Evolutionary conservation across 176 grass and related monocot genomes (phyloP), one percentile per base, ranked within the genome.

Genomic region (Hsuehochloa calcarea): DNA sequence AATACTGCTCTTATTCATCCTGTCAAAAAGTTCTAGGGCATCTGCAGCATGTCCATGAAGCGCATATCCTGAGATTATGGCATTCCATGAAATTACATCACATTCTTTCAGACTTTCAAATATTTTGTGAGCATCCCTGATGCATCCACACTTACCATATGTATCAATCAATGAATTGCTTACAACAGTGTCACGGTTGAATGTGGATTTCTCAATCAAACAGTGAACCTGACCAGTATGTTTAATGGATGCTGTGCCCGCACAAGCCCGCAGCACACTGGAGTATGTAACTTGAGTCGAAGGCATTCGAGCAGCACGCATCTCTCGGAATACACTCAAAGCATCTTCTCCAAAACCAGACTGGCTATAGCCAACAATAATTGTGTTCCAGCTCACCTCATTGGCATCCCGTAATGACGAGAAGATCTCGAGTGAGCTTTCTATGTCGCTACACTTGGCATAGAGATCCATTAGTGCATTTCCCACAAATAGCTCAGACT

Each of bases 331-430:
- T 20, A 93, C 71, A 83, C 46, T 85, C 77, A 95, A 55, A 85
- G 93, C 75, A 38, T 90, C 88, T 90, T 90, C 83, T 23, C 70
- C 88, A 77, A 90, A 85, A 70, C 88, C 71, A 81, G 80, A 80
- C 41, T 87, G 88, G 19, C 83, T 74, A 66, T 69, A 95, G 17
- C 88, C 93, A 23, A 95, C 91, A 40, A 95, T 93, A 49, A 95
- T 38, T 38, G 90, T 95, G 63, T 93, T 95, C 93, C 90, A 95
- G 82, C 86, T 95, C 44, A 95, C 93, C 84, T 91, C 88, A 69
- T 93, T 95, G 35, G 76, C 69, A 74, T 90, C 43, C 47, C 2
- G 34, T 41, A 95, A 67, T 41, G 25, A 61, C n/a, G 77, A 69
- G 43, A 89, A 89, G 54, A 89, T 54, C 63, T 75, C 47, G 61